Evolutionary conservation across 345 rosid species (phyloP).

Genomic region (Syzygium aqueum): DNA sequence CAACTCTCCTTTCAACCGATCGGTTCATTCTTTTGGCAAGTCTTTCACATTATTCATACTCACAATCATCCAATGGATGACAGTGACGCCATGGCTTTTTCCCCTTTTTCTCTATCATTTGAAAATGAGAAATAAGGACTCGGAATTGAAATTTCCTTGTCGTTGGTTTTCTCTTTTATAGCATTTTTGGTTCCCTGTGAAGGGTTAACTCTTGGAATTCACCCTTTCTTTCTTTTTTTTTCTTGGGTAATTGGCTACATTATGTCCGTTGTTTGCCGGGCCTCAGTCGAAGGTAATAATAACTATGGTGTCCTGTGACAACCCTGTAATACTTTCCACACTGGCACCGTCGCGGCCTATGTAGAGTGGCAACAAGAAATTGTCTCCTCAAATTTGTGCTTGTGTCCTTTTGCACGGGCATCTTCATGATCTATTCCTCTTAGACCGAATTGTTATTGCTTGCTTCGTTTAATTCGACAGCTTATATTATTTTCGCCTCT

Average conservation of each 20-base stretch:
- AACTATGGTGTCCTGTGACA: not conserved
- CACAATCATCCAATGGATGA: not conserved
- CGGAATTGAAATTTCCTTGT: not conserved
- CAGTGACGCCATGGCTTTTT: too few species aligned
- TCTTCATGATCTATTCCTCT: not conserved
- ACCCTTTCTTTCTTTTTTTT: too few species aligned
- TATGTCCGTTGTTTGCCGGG: not conserved
- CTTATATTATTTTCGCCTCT: not conserved
- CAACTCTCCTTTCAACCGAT: not conserved
- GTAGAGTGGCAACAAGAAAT: too few species aligned
- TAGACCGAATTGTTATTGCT: not conserved
- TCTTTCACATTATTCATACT: not conserved
- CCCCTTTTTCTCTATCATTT: too few species aligned
- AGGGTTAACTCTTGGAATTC: not conserved
- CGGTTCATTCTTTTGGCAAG: not conserved
- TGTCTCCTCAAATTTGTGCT: too few species aligned
- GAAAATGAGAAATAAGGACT: too few species aligned
- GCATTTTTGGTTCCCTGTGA: not conserved
- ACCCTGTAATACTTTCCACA: not conserved
- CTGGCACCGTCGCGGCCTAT: not conserved
- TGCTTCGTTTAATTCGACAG: not conserved
- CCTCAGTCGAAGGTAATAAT: not conserved
- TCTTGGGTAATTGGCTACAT: not conserved
- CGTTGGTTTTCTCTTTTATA: not conserved
- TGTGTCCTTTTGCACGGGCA: not conserved